These are phyloP conservation scores for Cyberlindnera americana DNA, from an alignment of 805 yeast species.

Conservation along the genomic window DNA sequence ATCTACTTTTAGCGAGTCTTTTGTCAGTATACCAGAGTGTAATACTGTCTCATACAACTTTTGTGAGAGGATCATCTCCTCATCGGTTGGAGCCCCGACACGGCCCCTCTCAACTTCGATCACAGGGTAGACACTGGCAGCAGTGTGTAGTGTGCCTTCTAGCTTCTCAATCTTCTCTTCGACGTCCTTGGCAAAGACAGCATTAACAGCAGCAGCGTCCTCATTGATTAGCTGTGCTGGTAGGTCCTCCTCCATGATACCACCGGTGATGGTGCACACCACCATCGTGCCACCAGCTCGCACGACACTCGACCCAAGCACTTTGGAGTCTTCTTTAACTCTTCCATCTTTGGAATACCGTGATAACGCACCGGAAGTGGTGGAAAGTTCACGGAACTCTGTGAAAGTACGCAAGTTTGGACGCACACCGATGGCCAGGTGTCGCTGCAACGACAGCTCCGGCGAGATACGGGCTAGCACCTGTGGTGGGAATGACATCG, in stretches of 20 bases:
- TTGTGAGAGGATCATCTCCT: constrained; percentile 76
- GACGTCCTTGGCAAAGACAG: constrained; percentile 32
- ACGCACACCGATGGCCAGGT: constrained; percentile 68
- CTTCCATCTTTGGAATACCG: constrained; percentile 35
- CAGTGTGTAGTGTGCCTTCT: constrained; percentile 21
- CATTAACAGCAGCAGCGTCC: constrained; percentile 32
- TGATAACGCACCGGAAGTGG: constrained; percentile 38
- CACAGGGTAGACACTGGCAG: constrained; percentile 58
- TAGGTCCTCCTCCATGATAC: constrained; percentile 52
- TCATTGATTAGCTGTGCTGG: constrained; percentile 42
- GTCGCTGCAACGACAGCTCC: constrained; percentile 75
- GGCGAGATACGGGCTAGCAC: constrained; percentile 84
- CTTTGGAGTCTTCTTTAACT: constrained; percentile 28
- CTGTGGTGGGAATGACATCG: constrained; percentile 72
- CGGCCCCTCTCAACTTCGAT: constrained; percentile 77
- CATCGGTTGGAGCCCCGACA: constrained; percentile 77
- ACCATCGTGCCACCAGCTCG: constrained; percentile 71
- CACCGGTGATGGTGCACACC: constrained; percentile 68
- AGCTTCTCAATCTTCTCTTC: constrained; percentile 22
- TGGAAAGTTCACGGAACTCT: constrained; percentile 62
- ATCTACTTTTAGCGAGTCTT: constrained; percentile 53
- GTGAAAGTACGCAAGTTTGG: constrained; percentile 68
- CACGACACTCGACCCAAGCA: constrained; percentile 66
- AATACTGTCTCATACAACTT: constrained; percentile 55
- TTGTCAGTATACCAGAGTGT: constrained; percentile 51